Conservation (phyloP, 2,329 filamentous ascomycete species). For the Arthrobotrys iridis region DNA sequence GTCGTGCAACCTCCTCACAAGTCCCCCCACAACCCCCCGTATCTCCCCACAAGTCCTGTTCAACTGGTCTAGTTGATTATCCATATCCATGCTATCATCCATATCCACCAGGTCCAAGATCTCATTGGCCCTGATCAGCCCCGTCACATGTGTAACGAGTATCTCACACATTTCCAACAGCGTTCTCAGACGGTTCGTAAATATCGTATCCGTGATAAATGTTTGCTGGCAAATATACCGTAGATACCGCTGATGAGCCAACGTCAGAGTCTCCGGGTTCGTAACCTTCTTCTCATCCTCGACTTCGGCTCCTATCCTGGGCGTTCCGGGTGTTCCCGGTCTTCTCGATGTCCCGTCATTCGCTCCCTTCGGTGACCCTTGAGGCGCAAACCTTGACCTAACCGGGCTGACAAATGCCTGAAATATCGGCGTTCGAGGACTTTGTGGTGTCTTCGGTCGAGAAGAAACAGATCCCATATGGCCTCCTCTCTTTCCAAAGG, state of each 20-base stretch:
- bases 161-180: slow-evolving; percentile 55
- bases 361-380: slow-evolving; percentile 24
- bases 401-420: slow-evolving; percentile 34
- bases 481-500: slow-evolving; percentile 12
- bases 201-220: slow-evolving; percentile 57
- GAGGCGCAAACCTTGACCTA: slow-evolving; percentile 24
- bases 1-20: slow-evolving; percentile 56
- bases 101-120: slow-evolving; percentile 53
- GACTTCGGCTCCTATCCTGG: not conserved
- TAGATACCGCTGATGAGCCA: slow-evolving; percentile 49
- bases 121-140: slow-evolving; percentile 50
- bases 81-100: slow-evolving; percentile 35
- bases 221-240: slow-evolving; percentile 53
- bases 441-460: slow-evolving; percentile 41
- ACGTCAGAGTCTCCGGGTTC: slow-evolving; percentile 49
- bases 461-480: not conserved
- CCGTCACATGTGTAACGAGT: slow-evolving; percentile 55
- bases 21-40: slow-evolving; percentile 51
- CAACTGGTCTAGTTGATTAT: slow-evolving; percentile 40
- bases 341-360: slow-evolving; percentile 12
- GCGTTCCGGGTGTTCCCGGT: slow-evolving; percentile 41
- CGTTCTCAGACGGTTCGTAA: slow-evolving; percentile 55
- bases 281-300: slow-evolving; percentile 39
- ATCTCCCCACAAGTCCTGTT: slow-evolving; percentile 55
- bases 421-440: slow-evolving; percentile 36